phyloP scores from a whole-genome alignment of 148 eudicot species.

The Nepenthes mirabilis region DNA sequence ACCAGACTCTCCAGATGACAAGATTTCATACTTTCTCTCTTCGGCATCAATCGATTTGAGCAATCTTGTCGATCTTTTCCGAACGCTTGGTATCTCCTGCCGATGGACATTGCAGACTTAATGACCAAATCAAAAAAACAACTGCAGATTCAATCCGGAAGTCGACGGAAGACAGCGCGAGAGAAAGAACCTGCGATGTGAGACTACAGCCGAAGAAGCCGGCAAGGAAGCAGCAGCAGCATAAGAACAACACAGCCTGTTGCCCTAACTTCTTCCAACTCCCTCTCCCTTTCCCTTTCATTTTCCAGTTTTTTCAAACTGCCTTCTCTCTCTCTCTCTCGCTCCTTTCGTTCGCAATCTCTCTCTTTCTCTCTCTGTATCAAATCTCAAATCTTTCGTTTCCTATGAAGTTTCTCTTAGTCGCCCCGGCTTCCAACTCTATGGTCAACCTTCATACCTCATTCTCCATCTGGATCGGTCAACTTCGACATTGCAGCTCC shows the following conservation, averaged over 20 bases:
- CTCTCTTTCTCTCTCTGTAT: no score
- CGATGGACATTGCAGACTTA: background rate
- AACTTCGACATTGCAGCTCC: no score
- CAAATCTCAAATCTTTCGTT: no score
- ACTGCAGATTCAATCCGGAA: background rate
- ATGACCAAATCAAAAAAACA: background rate
- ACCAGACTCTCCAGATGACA: constrained; percentile 59
- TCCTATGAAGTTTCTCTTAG: background rate
- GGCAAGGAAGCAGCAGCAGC: constrained; percentile 60
- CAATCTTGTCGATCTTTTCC: constrained; percentile 20
- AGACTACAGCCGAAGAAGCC: constrained; percentile 66
- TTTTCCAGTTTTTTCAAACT: background rate
- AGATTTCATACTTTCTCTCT: constrained; percentile 25
- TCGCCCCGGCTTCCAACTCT: no score
- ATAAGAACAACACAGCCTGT: constrained; percentile 20
- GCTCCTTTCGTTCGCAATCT: no score
- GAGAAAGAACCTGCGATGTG: constrained; percentile 30
- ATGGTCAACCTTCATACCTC: no score
- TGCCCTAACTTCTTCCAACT: constrained; percentile 45
- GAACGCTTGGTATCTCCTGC: constrained; percentile 22
- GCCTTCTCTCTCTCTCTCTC: background rate
- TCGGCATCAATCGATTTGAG: constrained; percentile 19
- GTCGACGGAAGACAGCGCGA: background rate
- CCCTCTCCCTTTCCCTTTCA: constrained; percentile 44
- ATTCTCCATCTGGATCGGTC: no score